phyloP scores from a whole-genome alignment of 371 early-diverging fungal genomes.

The Mucor indicus region DNA sequence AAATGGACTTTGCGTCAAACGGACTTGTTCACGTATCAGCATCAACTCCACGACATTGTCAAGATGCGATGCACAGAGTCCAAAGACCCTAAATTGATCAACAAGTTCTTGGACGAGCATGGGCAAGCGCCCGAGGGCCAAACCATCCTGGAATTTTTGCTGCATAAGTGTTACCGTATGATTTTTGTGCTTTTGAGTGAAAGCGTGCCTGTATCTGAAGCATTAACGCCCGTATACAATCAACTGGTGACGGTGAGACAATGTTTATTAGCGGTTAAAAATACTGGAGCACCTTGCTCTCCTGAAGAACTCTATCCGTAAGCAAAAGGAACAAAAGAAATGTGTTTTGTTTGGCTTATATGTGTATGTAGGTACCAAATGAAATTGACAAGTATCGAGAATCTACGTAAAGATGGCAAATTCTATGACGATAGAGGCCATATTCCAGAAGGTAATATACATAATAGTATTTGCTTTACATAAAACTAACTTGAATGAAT shows the following conservation, averaged over 20 bases:
- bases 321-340: too few relatives aligned
- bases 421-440: slow-evolving; percentile 78
- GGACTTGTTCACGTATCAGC: slow-evolving; percentile 79
- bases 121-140: slow-evolving; percentile 73
- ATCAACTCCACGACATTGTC: slow-evolving; percentile 74
- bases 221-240: slow-evolving; percentile 77
- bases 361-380: slow-evolving; percentile 69
- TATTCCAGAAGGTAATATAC: slow-evolving; percentile 69
- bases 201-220: slow-evolving; percentile 80
- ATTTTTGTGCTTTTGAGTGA: slow-evolving; percentile 75
- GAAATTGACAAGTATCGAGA: slow-evolving; percentile 77
- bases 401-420: slow-evolving; percentile 79
- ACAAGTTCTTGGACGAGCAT: slow-evolving; percentile 59
- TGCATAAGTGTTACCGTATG: slow-evolving; percentile 85
- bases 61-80: slow-evolving; percentile 42
- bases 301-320: slow-evolving; percentile 46
- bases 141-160: slow-evolving; percentile 68
- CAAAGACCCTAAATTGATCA: slow-evolving; percentile 14
- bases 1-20: slow-evolving; percentile 85
- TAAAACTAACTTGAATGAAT: neutral
- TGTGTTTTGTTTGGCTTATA: neutral
- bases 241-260: slow-evolving; percentile 80
- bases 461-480: neutral
- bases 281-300: slow-evolving; percentile 73
- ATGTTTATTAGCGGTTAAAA: slow-evolving; percentile 74